These are phyloP conservation scores for Aspergillus fijiensis DNA, from an alignment of 2,329 filamentous ascomycete genomes.

Conservation along the genomic window DNA sequence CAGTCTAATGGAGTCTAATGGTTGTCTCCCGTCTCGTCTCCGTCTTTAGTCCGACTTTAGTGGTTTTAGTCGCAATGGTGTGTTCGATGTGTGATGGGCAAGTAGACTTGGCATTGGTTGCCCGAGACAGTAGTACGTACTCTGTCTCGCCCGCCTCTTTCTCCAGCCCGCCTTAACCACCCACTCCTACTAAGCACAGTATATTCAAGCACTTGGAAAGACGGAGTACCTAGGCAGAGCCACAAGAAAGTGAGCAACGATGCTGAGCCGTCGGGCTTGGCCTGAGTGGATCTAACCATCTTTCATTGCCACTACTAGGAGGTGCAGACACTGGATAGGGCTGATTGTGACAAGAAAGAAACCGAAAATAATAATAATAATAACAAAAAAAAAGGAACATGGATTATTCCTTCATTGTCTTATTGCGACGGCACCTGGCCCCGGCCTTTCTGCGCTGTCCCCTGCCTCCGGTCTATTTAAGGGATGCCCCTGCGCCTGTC, in stretches of 20 bases:
- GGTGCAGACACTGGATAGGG: conserved; percentile 12
- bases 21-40: too few relatives aligned
- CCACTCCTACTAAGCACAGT: too few relatives aligned
- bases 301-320: conserved; percentile 10
- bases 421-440: conserved; percentile 1
- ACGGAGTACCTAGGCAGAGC: too few relatives aligned
- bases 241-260: neutral
- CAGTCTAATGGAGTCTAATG: too few relatives aligned
- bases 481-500: conserved; percentile 18
- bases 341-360: conserved; percentile 9
- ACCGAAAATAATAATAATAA: neutral
- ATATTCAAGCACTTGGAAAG: too few relatives aligned
- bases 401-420: neutral
- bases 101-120: neutral
- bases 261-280: conserved; percentile 6
- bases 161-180: neutral
- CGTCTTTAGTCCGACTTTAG: neutral
- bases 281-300: conserved; percentile 5
- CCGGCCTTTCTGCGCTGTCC: conserved; percentile 7
- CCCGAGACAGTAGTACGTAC: neutral
- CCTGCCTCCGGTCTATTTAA: conserved; percentile 20
- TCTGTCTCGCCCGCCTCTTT: conserved; percentile 1
- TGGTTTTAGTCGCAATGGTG: conserved; percentile 1
- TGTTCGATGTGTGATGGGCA: neutral
- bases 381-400: neutral